Base-by-base conservation (phyloP, 257 asterid species). In the Eucommia ulmoides region DNA sequence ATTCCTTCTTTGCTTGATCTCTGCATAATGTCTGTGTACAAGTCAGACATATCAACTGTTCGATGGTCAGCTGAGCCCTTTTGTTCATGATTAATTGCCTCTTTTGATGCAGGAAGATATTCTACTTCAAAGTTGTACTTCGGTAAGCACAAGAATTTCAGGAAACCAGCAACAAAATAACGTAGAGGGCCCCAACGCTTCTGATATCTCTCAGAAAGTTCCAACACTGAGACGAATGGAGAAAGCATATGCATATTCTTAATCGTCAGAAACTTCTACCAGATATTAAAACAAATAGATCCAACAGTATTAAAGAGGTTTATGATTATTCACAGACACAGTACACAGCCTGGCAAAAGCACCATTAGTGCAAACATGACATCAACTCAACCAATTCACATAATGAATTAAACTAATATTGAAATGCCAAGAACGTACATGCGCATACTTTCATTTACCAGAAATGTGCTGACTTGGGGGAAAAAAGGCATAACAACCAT, bases 1-100 rank as follows among this genome's bases (percentile, higher is more conserved):
- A 89, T 88, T 60, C 96, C 96, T 67, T 85, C 96, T 65, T 71
- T 89, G 87, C 85, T 74, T 41, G 98, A 91, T 69, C 93, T 74
- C 51, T 78, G 77, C 98, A 86, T 91, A 66, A 91, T 78, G 58
- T 91, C 96, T 2, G 92, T 78, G 70, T 85, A 89, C 41, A 89
- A 73, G 61, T 83, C 93, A 1, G 96, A 78, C 88, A 83, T 81
- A 66, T 89, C 98, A 22, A 89, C 66, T 60, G 75, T 61, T 55
- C 75, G 75, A 5, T 49, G 62, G 22, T 74, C 86, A 53, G 59
- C 70, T 2, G 72, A 56, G 61, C 45, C 64, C 51, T 83, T 81
- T 19, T 73, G 85, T 25, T 70, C 83, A 50, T 64, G 48, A 42
- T 42, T 69, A 53, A 71, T 51, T 54, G 58, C 55, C 55, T 68